Percentiles rank a stretch among this genome's conserved stretches.
These are phyloP conservation scores for Begonia fuchsioides DNA, from an alignment of 306 rosid genomes.

Conservation along the genomic window DNA sequence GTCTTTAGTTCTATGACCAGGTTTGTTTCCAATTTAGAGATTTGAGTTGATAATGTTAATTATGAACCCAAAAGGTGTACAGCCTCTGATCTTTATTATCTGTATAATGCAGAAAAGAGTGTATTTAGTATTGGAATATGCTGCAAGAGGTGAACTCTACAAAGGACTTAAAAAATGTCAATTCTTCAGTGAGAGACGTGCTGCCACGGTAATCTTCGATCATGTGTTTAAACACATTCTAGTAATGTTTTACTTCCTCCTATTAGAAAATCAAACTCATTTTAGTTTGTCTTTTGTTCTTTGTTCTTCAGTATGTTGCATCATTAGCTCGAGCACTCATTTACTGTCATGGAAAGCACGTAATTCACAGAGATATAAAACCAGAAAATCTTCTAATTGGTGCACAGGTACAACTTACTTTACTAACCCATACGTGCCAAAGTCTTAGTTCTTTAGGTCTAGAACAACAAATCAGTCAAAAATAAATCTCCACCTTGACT, in stretches of 20 bases:
- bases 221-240: neutral
- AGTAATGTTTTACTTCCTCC: neutral
- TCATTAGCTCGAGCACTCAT: slow-evolving; percentile 95
- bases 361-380: slow-evolving; percentile 92
- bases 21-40: slow-evolving; percentile 17
- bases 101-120: slow-evolving; percentile 63
- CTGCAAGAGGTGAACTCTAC: slow-evolving; percentile 96
- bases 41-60: too few relatives aligned
- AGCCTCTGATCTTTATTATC: slow-evolving; percentile 3
- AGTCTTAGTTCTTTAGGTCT: slow-evolving; percentile 5
- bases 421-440: slow-evolving; percentile 7
- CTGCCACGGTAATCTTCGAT: slow-evolving; percentile 76
- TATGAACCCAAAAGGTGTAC: too few relatives aligned
- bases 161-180: slow-evolving; percentile 91
- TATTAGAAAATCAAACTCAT: neutral
- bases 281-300: neutral
- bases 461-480: too few relatives aligned
- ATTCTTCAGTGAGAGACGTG: slow-evolving; percentile 95
- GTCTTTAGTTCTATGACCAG: slow-evolving; percentile 94
- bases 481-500: too few relatives aligned
- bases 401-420: slow-evolving; percentile 47
- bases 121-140: slow-evolving; percentile 88
- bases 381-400: slow-evolving; percentile 97
- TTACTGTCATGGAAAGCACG: slow-evolving; percentile 99
- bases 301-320: slow-evolving; percentile 59